phyloP scores from a whole-genome alignment of 352 stramenopile species.

The Phytophthora brassicae region DNA sequence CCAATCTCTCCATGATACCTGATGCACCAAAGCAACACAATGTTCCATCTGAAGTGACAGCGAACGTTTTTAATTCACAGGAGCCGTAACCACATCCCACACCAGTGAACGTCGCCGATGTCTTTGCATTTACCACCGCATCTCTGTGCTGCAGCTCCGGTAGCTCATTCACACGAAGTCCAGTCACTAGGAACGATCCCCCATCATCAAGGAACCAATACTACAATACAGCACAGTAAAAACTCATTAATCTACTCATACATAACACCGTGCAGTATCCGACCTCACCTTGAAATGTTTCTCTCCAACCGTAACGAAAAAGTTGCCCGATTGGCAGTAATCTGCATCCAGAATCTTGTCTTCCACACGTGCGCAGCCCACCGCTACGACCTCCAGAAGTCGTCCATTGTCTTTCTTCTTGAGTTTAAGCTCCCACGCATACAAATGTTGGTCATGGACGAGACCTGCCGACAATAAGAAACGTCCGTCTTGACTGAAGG shows the following conservation, averaged over 20 bases:
- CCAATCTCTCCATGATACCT: constrained; percentile 73
- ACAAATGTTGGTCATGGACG: constrained; percentile 82
- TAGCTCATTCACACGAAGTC: constrained; percentile 52
- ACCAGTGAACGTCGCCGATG: constrained; percentile 67
- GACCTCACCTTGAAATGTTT: constrained; percentile 68
- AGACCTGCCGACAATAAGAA: constrained; percentile 74
- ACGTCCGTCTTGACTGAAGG: constrained; percentile 67
- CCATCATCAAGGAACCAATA: constrained; percentile 74
- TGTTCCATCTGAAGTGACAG: constrained; percentile 67
- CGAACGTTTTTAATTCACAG: constrained; percentile 71
- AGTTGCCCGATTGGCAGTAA: constrained; percentile 69
- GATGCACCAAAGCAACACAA: constrained; percentile 78
- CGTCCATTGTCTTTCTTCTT: constrained; percentile 23
- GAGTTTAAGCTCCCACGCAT: constrained; percentile 66
- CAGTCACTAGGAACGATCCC: constrained; percentile 54
- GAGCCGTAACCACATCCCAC: constrained; percentile 61
- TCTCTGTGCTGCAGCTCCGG: constrained; percentile 62
- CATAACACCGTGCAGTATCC: no score
- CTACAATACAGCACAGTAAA: constrained; percentile 25
- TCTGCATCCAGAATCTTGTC: constrained; percentile 78
- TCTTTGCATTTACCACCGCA: constrained; percentile 60
- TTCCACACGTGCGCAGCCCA: constrained; percentile 52
- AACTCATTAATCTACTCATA: no score
- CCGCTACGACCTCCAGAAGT: constrained; percentile 21
- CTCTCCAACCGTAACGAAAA: constrained; percentile 83